Base-by-base conservation (phyloP, 2,329 filamentous ascomycete genomes). In the Cladosporium sp. region DNA sequence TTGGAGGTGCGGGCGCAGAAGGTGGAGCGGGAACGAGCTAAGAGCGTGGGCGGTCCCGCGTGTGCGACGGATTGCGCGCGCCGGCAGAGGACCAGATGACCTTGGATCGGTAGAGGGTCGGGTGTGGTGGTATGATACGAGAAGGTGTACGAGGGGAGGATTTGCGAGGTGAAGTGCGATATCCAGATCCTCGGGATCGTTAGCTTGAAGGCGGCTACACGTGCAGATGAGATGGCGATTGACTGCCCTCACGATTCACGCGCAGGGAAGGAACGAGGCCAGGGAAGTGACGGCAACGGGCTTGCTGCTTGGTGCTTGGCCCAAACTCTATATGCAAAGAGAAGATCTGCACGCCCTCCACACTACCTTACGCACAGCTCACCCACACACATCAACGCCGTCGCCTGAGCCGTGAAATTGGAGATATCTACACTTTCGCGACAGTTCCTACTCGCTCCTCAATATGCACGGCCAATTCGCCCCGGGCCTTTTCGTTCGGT, bases 1-100 rank as follows among this genome's bases (percentile, higher is more conserved):
- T 38, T 58, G 55, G 55, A 58, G 55, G 34, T 58, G 55, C 55
- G 32, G 41, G 41, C 41, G 41, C 15, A 47, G 41, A 47, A 47
- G 41, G 41, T 47, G 41, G 41, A 21, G 41, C 41, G 41, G 41
- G 41, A 8, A 47, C 8, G n/a, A 18, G 41, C 41, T 47, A 47
- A 44, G 41, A 10, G 18, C 18, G 41, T n/a, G 18, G 41, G 41
- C 41, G 41, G n/a, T 47, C n/a, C 41, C 41, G 41, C n/a, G 41
- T 21, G 41, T 24, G 41, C n/a, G 41, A 47, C 15, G 38, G n/a
- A 4, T 47, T 11, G 7, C n/a, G n/a, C n/a, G 41, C 41, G 41
- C 41, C 8, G 41, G 41, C 41, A 47, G n/a, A 47, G n/a, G 38
- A n/a, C 18, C 12, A 24, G 24, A 24, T 1, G 24, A 24, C n/a